Conservation (phyloP, 2,329 filamentous ascomycete species). For the Clonostachys byssicola region DNA sequence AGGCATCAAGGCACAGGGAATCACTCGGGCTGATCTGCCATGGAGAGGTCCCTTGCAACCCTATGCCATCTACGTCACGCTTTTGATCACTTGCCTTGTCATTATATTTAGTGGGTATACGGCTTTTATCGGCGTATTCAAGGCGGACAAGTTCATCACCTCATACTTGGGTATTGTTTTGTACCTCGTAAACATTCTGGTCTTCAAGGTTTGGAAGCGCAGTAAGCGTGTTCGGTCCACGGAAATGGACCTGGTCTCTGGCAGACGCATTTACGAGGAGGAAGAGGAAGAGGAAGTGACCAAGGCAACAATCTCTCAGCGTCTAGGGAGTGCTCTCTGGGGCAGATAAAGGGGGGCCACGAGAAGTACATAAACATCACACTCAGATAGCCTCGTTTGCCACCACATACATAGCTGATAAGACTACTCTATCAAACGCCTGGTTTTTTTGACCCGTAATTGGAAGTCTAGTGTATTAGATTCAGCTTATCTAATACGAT, state of each 20-base stretch:
- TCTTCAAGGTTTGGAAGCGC: constrained; percentile 64
- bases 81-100: constrained; percentile 59
- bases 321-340: no score
- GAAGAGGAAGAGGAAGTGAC: constrained; percentile 11
- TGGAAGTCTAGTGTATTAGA: no score
- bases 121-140: constrained; percentile 55
- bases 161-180: constrained; percentile 66
- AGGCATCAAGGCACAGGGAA: constrained; percentile 59
- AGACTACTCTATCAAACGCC: no score
- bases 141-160: constrained; percentile 54
- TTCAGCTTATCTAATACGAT: no score
- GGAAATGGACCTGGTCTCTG: constrained; percentile 35
- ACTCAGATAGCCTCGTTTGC: no score
- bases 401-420: no score
- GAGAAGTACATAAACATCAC: no score
- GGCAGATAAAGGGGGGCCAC: no score
- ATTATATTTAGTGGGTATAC: constrained; percentile 69
- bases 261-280: constrained; percentile 61
- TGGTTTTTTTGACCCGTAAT: no score
- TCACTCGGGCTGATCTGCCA: constrained; percentile 59
- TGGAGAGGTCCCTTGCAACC: constrained; percentile 66
- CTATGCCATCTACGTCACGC: constrained; percentile 60
- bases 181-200: constrained; percentile 54
- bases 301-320: no score
- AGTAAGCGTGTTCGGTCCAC: constrained; percentile 39